phyloP scores from a whole-genome alignment of 2,329 filamentous ascomycete species.

The Scytalidium lignicola region DNA sequence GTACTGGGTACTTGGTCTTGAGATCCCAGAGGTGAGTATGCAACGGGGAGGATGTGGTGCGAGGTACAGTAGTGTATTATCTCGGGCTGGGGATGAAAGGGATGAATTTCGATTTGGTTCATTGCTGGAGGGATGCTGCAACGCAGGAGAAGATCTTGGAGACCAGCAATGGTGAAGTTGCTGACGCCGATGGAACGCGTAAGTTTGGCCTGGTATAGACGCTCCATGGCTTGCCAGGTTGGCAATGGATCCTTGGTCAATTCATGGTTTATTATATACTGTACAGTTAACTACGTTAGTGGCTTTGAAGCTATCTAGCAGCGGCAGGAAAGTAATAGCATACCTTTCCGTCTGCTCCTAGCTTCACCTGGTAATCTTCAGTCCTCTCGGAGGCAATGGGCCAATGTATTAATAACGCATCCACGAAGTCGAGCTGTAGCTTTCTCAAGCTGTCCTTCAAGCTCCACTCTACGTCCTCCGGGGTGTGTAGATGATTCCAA shows the following conservation, averaged over 20 bases:
- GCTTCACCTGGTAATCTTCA: constrained; percentile 55
- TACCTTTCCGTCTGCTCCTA: constrained; percentile 49
- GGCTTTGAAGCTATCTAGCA: neutral
- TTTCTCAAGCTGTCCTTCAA: constrained; percentile 68
- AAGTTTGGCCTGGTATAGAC: constrained; percentile 54
- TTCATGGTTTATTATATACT: constrained; percentile 58
- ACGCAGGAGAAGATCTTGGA: constrained; percentile 45
- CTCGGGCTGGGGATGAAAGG: constrained; percentile 66
- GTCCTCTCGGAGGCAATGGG: constrained; percentile 73
- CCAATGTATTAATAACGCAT: constrained; percentile 81
- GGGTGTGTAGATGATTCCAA: constrained; percentile 70
- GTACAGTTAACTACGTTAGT: neutral
- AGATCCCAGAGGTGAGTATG: constrained; percentile 63
- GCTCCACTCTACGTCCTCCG: constrained; percentile 59
- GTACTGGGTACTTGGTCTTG: constrained; percentile 60
- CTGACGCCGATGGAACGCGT: constrained; percentile 54
- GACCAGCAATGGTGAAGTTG: constrained; percentile 51
- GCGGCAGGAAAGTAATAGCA: neutral
- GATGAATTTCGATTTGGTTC: constrained; percentile 65
- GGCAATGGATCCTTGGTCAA: constrained; percentile 62
- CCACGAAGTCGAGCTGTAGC: constrained; percentile 73
- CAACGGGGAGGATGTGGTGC: constrained; percentile 67
- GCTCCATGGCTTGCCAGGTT: constrained; percentile 72
- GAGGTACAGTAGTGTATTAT: constrained; percentile 63
- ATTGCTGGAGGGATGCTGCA: constrained; percentile 44